phyloP scores from a whole-genome alignment of 768 basidiomycete species.

The Leccinum sublutescens region DNA sequence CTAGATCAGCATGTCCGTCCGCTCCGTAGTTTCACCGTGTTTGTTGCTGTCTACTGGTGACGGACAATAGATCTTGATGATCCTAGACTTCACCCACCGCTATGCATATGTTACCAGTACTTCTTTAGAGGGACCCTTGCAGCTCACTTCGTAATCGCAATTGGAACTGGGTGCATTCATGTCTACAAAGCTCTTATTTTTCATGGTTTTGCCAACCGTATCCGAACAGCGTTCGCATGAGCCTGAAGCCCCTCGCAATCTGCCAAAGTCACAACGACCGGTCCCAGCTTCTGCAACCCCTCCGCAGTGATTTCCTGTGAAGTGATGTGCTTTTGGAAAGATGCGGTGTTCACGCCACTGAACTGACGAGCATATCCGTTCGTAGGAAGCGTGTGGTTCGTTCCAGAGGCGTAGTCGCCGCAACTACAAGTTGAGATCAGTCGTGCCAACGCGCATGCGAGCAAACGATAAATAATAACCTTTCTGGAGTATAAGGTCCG shows the following conservation, averaged over 20 bases:
- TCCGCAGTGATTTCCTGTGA: conserved; percentile 85
- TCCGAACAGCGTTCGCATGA: conserved; percentile 93
- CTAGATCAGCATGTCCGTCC: conserved; percentile 5
- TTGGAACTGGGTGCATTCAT: not conserved
- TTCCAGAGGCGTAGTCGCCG: conserved; percentile 98
- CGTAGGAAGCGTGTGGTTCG: conserved; percentile 96
- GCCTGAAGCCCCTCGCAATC: conserved; percentile 94
- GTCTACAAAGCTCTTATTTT: not conserved
- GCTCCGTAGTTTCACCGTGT: conserved; percentile 10
- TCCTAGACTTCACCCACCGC: conserved; percentile 19
- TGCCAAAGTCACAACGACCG: conserved; percentile 83
- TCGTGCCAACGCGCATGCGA: not conserved
- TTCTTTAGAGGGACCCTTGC: conserved; percentile 9
- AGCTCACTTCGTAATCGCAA: not conserved
- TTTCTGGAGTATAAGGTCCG: conserved; percentile 93
- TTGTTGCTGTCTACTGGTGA: conserved; percentile 11
- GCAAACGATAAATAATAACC: conserved; percentile 47
- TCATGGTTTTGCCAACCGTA: conserved; percentile 51
- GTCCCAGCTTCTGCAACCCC: conserved; percentile 79
- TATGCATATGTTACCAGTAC: conserved; percentile 13
- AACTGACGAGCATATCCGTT: conserved; percentile 97
- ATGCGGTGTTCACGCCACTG: conserved; percentile 94
- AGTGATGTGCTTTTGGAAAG: conserved; percentile 99
- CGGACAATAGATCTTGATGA: conserved; percentile 16
- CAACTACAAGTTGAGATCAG: conserved; percentile 52